phyloP scores from a whole-genome alignment of 2,329 filamentous ascomycete species.

The Aspergillus sp. region DNA sequence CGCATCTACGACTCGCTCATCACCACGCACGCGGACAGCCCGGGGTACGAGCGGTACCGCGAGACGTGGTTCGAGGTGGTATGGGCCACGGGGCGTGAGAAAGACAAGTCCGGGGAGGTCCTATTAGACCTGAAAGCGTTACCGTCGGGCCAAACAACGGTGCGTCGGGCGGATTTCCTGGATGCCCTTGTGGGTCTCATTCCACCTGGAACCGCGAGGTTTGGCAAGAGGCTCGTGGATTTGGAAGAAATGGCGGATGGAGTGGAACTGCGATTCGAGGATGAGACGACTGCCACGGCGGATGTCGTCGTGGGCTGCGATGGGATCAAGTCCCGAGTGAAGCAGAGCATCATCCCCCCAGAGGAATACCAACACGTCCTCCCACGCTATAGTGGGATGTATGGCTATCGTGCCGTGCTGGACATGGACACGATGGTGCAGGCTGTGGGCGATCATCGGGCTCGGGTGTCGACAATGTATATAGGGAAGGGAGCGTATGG shows the following conservation, averaged over 20 bases:
- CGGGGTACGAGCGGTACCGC: constrained; percentile 20
- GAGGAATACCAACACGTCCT: constrained; percentile 12
- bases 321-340: constrained; percentile 26
- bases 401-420: constrained; percentile 28
- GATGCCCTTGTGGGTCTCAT: constrained; percentile 25
- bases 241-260: constrained; percentile 11
- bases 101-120: constrained; percentile 14
- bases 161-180: constrained; percentile 27
- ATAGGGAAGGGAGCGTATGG: constrained; percentile 23
- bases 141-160: constrained; percentile 24
- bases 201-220: constrained; percentile 21
- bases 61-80: constrained; percentile 29
- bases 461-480: constrained; percentile 23
- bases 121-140: constrained; percentile 24
- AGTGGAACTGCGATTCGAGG: constrained; percentile 20
- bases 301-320: constrained; percentile 31
- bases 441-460: constrained; percentile 26
- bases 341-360: constrained; percentile 19
- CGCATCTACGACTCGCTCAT: constrained; percentile 25
- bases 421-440: constrained; percentile 26
- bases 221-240: constrained; percentile 24
- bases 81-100: constrained; percentile 14
- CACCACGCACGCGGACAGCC: constrained; percentile 26
- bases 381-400: constrained; percentile 27
- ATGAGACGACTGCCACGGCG: constrained; percentile 20